Evolutionary conservation across 2,329 filamentous ascomycete genomes (phyloP).

Genomic region (Aspergillus viridinutans): DNA sequence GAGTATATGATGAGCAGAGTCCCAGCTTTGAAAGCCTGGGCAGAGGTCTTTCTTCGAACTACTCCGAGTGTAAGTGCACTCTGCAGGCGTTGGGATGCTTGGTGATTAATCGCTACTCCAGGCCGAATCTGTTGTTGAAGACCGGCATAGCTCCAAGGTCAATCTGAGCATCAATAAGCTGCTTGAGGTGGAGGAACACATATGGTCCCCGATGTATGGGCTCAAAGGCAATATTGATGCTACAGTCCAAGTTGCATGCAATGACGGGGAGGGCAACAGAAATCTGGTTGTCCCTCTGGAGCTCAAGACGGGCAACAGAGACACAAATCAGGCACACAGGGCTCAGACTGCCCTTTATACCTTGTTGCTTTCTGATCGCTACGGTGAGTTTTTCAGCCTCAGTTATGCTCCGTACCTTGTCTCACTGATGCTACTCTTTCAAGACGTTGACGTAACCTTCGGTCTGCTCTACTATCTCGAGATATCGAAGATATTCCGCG

Average conservation of each 20-base stretch:
- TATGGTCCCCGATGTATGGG: slow-evolving; percentile 97
- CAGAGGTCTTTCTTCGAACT: slow-evolving; percentile 69
- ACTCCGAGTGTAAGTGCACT: slow-evolving; percentile 58
- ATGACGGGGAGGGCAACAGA: slow-evolving; percentile 61
- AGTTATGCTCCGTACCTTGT: background rate
- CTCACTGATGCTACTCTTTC: slow-evolving; percentile 10
- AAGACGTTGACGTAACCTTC: slow-evolving; percentile 81
- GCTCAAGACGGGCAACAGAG: slow-evolving; percentile 83
- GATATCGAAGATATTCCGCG: slow-evolving; percentile 76
- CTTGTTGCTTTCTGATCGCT: slow-evolving; percentile 84
- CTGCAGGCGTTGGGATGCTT: background rate
- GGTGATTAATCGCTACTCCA: slow-evolving; percentile 36
- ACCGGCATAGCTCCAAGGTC: slow-evolving; percentile 70
- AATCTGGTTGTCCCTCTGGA: slow-evolving; percentile 88
- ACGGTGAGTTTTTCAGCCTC: slow-evolving; percentile 48
- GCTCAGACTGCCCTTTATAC: slow-evolving; percentile 96
- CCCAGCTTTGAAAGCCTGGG: slow-evolving; percentile 77
- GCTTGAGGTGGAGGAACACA: slow-evolving; percentile 93
- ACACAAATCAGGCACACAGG: slow-evolving; percentile 74
- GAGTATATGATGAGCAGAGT: slow-evolving; percentile 82
- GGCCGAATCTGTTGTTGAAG: slow-evolving; percentile 69
- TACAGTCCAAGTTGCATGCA: slow-evolving; percentile 82
- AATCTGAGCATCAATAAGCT: slow-evolving; percentile 87
- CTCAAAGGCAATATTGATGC: slow-evolving; percentile 97
- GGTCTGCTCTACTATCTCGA: slow-evolving; percentile 96